Conservation (phyloP, 768 basidiomycete genomes). For the Mycena venus region DNA sequence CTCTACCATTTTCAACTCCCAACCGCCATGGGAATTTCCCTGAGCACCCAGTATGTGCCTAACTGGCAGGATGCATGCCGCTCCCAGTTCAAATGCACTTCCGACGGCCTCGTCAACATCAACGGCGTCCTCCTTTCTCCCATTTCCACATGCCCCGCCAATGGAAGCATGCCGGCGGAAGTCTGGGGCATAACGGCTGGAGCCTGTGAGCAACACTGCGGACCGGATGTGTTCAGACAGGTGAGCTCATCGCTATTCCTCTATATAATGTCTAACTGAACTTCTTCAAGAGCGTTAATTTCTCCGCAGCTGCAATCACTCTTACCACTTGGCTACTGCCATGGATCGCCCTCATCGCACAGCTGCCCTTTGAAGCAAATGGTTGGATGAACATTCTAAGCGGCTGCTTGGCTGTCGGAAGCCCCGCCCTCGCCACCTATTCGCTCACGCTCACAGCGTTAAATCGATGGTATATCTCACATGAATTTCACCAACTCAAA, state of each 20-base stretch:
- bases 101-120: conserved; percentile 22
- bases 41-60: conserved; percentile 1
- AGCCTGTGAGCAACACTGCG: no score
- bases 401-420: conserved; percentile 25
- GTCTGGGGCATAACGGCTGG: no score
- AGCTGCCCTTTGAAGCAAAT: conserved; percentile 31
- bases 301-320: neutral
- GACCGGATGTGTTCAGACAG: no score
- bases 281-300: no score
- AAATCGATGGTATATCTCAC: conserved; percentile 24
- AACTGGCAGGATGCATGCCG: conserved; percentile 19
- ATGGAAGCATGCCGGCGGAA: neutral
- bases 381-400: conserved; percentile 29
- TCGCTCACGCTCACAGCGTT: conserved; percentile 33
- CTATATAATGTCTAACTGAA: no score
- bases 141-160: neutral
- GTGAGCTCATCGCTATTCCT: no score
- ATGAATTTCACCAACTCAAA: conserved; percentile 14
- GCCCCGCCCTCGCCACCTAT: conserved; percentile 31
- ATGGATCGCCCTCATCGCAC: conserved; percentile 33
- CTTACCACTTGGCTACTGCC: conserved; percentile 34
- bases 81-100: conserved; percentile 15
- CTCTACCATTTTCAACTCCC: no score
- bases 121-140: no score
- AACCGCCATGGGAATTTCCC: conserved; percentile 21